Base-by-base conservation (phyloP, 371 early-diverging fungal species). In the Dichotomocladium elegans region DNA sequence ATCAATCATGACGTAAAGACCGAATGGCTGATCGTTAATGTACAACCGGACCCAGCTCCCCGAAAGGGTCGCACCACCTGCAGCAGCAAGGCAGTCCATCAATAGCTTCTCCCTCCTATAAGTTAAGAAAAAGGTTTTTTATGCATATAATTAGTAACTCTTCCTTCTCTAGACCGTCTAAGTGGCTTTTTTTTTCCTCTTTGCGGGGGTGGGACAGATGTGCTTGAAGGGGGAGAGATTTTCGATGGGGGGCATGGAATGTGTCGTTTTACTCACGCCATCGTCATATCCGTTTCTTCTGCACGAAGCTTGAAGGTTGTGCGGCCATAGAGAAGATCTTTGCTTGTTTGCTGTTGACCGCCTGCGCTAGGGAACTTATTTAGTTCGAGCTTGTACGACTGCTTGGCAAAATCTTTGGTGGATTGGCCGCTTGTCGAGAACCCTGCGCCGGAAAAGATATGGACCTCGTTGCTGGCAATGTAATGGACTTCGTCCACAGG, bases 51-150 rank as follows among this genome's bases (percentile, higher is more conserved):
- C 69, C 55, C 66, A 77, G 17, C 66, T 62, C 7, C 61, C 68
- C 31, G 68, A 71, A 24, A 71, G 72, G 3, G 71, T 64, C n/a
- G 71, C 69, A 47, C 64, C 74, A 47, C 77, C 77, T n/a, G 73
- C 55, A 25, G 77, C 68, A 49, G 67, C 69, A 46, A 77, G 54
- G 48, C 55, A 58, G 51, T 77, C 71, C 33, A 77, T 55, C 46
- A 63, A 54, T 9, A 68, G 29, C 41, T 70, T 70, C 53, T 77
- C 77, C 22, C 77, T 63, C n/a, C 64, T 64, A 51, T 43, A 30
- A 17, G 22, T 5, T 5, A 17, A n/a, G 21, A n/a, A 37, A 6
- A 10, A 37, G 17, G 37, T 4, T 15, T 37, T 37, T 37, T 37
- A 21, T 37, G n/a, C n/a, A 11, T 37, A 37, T 21, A n/a, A n/a